Percentiles rank a stretch among this genome's conserved stretches.
Evolutionary conservation across 73 alveolate genomes (phyloP).

Genomic region (Halteria grandinella): DNA sequence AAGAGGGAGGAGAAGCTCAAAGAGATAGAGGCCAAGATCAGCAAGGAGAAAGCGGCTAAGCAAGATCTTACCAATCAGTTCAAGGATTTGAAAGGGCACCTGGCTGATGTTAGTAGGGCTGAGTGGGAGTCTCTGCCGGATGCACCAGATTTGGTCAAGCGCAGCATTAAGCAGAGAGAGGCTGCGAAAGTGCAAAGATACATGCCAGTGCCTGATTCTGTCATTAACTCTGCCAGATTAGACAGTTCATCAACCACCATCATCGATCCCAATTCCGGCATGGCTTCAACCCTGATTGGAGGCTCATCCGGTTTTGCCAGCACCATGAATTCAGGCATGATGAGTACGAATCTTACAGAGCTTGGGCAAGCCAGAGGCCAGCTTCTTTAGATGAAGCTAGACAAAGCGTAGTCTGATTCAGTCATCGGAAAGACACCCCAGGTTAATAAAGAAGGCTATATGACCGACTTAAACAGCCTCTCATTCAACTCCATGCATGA

Average conservation of each 20-base stretch:
- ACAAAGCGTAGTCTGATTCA: conserved; percentile 35
- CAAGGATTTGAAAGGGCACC: conserved; percentile 78
- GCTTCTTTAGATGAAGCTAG: conserved; percentile 65
- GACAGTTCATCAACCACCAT: conserved; percentile 53
- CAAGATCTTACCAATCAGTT: conserved; percentile 62
- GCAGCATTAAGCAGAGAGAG: conserved; percentile 52
- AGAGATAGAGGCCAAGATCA: conserved; percentile 56
- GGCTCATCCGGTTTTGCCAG: not conserved
- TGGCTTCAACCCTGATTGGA: not conserved
- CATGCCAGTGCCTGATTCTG: conserved; percentile 81
- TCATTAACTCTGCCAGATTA: conserved; percentile 59
- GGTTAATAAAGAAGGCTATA: conserved; percentile 75
- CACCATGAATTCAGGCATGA: conserved; percentile 24
- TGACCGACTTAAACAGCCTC: conserved; percentile 66
- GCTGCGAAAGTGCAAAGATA: conserved; percentile 57
- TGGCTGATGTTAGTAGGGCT: conserved; percentile 66
- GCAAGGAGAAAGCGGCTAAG: conserved; percentile 38
- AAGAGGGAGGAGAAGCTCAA: conserved; percentile 60
- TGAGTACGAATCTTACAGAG: conserved; percentile 53
- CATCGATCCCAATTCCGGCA: conserved; percentile 50
- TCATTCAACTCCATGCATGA: conserved; percentile 63
- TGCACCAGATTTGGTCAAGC: conserved; percentile 58
- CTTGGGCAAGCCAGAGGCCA: conserved; percentile 68
- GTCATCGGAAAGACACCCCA: conserved; percentile 49
- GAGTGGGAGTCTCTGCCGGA: conserved; percentile 87